Base-by-base conservation (phyloP, 176 grass and related monocot genomes). In the Pontederia crassipes region DNA sequence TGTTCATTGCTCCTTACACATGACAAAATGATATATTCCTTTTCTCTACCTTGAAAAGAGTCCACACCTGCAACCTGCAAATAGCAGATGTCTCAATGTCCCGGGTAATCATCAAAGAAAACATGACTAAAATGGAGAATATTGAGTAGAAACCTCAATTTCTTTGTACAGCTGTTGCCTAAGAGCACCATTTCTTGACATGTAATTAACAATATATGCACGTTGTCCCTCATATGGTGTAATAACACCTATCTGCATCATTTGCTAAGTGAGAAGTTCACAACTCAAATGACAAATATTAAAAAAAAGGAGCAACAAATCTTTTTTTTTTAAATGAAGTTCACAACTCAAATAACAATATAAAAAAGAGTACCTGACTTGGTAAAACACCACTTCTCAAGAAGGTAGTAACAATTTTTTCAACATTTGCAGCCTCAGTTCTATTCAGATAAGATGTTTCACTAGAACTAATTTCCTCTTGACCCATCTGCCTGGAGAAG, bases 401-500 rank as follows among this genome's bases (percentile, higher is more conserved):
- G 72, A 89, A 98, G 45, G 93, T 93, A 63, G 94, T 98, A 32
- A 98, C 94, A 74, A 98, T 89, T 79, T 98, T 98, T 72, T 98
- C 94, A 64, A 98, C 94, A 86, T 98, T 98, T 79, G 88, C 88
- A 77, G 94, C 94, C 71, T 98, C 94, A 56, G 94, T 98, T 79
- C 94, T 89, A 74, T 98, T 98, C 20, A 98, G 77, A 69, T 98
- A 98, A 55, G 94, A 98, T 26, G 94, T 98, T 17, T 88, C 94
- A 59, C 94, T 98, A 47, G 94, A 76, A 83, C 94, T 98, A 69
- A 98, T 98, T 77, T 98, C 94, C 81, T 98, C 94, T 93, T 93
- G 88, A 58, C 94, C 94, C 94, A 98, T 98, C 94, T 98, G 69
- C 13, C 81, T 18, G 48, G 12, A 67, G 17, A 40, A 77, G 32